Base-by-base conservation (phyloP, 2,329 filamentous ascomycete genomes). In the Paecilomyces fulvus region DNA sequence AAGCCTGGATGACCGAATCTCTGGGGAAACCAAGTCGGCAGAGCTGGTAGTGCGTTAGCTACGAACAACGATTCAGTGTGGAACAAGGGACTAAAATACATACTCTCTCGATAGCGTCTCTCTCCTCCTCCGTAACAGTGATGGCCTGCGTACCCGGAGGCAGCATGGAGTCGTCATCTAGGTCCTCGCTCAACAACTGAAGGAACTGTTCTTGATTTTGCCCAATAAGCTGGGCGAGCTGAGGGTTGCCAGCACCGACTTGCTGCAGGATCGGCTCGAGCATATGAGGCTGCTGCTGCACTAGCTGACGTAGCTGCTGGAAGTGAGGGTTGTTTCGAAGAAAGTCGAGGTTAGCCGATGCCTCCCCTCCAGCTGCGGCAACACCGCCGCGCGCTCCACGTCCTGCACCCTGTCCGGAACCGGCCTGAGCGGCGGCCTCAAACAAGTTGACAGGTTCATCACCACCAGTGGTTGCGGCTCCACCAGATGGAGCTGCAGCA, bases 281-380 rank as follows among this genome's bases (percentile, higher is more conserved):
- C 94, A 99, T 99, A 72, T 94, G 89, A 17, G 94, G 94, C 72
- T 97, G 90, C 73, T 96, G 92, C 76, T 99, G 94, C 49, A 99
- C 92, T 21, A 99, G 87, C 76, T 96, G 92, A 61, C 94, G 88
- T 58, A 99, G 83, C 76, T 99, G 94, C 77, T 97, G 94, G 77
- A 99, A 99, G 74, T 97, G 92, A 23, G 92, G 87, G 73, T 97
- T 97, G 74, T 92, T 90, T 68, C 94, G 87, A 56, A 99, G 80
- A 73, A 96, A 97, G 62, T 97, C 92, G 57, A 99, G 83, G 68
- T 92, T 95, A 25, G 87, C 88, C 25, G 89, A 77, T 46, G 83
- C 82, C 57, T 74, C 79, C 31, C 77, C 80, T 33, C 76, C 80
- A 30, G 76, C 81, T 31, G 77, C 80, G 33, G 75, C 79, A 10